phyloP scores from a whole-genome alignment of 768 basidiomycete species.

The Amanita thiersii region DNA sequence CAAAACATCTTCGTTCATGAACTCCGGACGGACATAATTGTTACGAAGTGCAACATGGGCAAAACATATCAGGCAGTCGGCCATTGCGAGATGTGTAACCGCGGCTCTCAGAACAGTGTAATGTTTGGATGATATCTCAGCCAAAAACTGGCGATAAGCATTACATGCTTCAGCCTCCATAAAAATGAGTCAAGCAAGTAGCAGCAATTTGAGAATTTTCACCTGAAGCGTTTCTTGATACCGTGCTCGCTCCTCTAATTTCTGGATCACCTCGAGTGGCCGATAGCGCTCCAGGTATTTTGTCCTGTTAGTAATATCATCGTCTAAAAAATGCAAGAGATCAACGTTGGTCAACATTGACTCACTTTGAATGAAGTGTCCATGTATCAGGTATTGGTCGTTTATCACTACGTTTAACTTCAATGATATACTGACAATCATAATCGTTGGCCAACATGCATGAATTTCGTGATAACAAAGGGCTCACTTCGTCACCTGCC shows the following conservation, averaged over 20 bases:
- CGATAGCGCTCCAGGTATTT: slow-evolving; percentile 68
- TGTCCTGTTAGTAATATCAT: slow-evolving; percentile 38
- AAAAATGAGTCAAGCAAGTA: slow-evolving; percentile 1
- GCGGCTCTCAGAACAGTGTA: slow-evolving; percentile 69
- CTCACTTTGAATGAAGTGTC: slow-evolving; percentile 59
- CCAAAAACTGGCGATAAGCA: slow-evolving; percentile 62
- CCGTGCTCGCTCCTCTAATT: slow-evolving; percentile 67
- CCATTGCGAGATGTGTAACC: slow-evolving; percentile 72
- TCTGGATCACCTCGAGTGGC: slow-evolving; percentile 53
- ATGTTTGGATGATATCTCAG: slow-evolving; percentile 56
- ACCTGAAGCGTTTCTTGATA: slow-evolving; percentile 63
- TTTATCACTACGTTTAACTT: slow-evolving; percentile 56
- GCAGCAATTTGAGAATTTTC: not conserved
- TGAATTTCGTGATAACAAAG: not conserved
- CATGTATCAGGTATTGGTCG: slow-evolving; percentile 47
- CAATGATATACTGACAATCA: slow-evolving; percentile 60
- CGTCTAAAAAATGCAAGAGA: not conserved
- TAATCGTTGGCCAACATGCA: not conserved
- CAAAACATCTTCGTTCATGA: slow-evolving; percentile 57
- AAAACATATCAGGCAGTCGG: slow-evolving; percentile 83
- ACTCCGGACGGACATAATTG: slow-evolving; percentile 72
- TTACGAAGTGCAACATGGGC: slow-evolving; percentile 70
- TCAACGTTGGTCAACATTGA: not conserved
- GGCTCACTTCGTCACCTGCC: slow-evolving; percentile 59
- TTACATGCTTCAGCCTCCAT: slow-evolving; percentile 47